Percentiles rank a stretch among this genome's conserved stretches.
These are phyloP conservation scores for Neostapfia colusana DNA, from an alignment of 176 grass and related monocot genomes.

Conservation along the genomic window DNA sequence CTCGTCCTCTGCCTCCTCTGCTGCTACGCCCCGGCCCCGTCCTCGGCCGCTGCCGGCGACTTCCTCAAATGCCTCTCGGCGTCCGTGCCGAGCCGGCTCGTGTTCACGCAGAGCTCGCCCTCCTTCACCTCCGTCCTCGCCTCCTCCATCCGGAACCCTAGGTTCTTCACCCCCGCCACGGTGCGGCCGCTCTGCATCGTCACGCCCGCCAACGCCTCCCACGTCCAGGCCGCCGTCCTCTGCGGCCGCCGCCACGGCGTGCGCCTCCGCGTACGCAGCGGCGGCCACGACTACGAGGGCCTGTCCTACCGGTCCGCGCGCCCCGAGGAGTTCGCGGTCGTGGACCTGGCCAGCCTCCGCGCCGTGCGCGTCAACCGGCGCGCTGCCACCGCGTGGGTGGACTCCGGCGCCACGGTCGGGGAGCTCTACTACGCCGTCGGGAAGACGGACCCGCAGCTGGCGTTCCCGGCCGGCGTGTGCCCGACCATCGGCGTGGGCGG, in stretches of 20 bases:
- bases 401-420: slow-evolving; percentile 59
- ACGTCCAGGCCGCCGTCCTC: slow-evolving; percentile 49
- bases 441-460: slow-evolving; percentile 7
- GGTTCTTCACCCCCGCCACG: slow-evolving; percentile 33
- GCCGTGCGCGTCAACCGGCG: slow-evolving; percentile 8
- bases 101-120: slow-evolving; percentile 31
- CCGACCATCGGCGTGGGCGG: slow-evolving; percentile 60
- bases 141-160: slow-evolving; percentile 57
- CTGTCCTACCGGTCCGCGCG: slow-evolving; percentile 58
- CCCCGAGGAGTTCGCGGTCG: slow-evolving; percentile 39
- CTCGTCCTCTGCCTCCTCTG: slow-evolving; percentile 15
- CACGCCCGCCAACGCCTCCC: slow-evolving; percentile 37
- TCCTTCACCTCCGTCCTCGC: slow-evolving; percentile 49
- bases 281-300: slow-evolving; percentile 78
- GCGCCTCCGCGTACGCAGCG: slow-evolving; percentile 47
- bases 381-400: slow-evolving; percentile 50
- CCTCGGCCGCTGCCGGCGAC: slow-evolving; percentile 13
- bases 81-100: slow-evolving; percentile 28
- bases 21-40: neutral
- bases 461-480: slow-evolving; percentile 61
- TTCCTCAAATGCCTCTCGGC: slow-evolving; percentile 57
- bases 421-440: slow-evolving; percentile 57
- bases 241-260: slow-evolving; percentile 41
- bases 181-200: slow-evolving; percentile 55
- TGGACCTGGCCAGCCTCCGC: slow-evolving; percentile 54